A percentile compares a stretch with the other conserved stretches of the same genome.
Conservation (phyloP, 2,329 filamentous ascomycete species). For the Metarhizium guizhouense region DNA sequence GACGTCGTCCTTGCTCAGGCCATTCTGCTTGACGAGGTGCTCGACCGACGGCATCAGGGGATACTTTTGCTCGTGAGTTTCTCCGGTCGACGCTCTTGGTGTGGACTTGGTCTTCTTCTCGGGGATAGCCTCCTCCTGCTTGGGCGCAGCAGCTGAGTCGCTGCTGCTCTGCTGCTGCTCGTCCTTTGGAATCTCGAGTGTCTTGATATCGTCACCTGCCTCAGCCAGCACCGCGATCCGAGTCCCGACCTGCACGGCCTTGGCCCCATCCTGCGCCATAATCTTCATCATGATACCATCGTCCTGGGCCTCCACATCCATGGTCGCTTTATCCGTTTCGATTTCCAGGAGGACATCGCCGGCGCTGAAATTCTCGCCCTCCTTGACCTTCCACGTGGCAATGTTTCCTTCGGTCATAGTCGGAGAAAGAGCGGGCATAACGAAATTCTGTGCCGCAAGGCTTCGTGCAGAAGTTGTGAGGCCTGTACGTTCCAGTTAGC, state of each 20-base stretch:
- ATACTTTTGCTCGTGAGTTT: slow-evolving; percentile 56
- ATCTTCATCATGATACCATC: slow-evolving; percentile 84
- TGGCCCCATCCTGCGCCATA: slow-evolving; percentile 61
- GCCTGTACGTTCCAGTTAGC: slow-evolving; percentile 33
- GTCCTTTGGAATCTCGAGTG: slow-evolving; percentile 67
- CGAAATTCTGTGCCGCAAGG: slow-evolving; percentile 75
- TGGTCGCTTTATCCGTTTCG: slow-evolving; percentile 88
- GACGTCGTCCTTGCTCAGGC: slow-evolving; percentile 65
- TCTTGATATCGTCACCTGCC: slow-evolving; percentile 66
- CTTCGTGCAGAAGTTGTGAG: slow-evolving; percentile 53
- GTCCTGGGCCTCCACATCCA: slow-evolving; percentile 91
- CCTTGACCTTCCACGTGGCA: slow-evolving; percentile 75
- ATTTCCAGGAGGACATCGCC: slow-evolving; percentile 87
- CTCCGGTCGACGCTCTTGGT: slow-evolving; percentile 29
- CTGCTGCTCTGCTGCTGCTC: slow-evolving; percentile 32
- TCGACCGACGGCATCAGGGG: slow-evolving; percentile 76
- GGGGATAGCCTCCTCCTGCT: slow-evolving; percentile 16
- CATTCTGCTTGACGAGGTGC: slow-evolving; percentile 71
- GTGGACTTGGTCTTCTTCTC: slow-evolving; percentile 44
- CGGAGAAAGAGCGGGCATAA: slow-evolving; percentile 83
- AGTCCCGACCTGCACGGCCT: slow-evolving; percentile 67
- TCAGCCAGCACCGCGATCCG: slow-evolving; percentile 81
- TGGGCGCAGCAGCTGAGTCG: neutral
- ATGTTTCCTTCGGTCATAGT: slow-evolving; percentile 95
- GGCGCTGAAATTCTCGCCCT: slow-evolving; percentile 72